Evolutionary conservation across 352 stramenopile genomes (phyloP).

Genomic region (Pythium aristosporum): DNA sequence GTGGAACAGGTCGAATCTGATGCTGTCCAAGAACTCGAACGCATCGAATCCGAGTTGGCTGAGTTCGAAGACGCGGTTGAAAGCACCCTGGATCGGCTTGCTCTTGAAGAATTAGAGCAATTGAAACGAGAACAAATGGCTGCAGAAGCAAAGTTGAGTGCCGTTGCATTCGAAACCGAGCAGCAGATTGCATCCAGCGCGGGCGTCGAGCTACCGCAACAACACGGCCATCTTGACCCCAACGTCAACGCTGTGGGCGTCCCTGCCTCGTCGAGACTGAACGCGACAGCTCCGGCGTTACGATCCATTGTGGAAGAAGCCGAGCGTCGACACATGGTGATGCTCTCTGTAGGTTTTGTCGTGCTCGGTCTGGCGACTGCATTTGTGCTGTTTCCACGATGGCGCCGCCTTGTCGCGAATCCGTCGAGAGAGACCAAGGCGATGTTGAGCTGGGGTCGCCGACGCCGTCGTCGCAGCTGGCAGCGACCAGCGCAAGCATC

Average conservation of each 20-base stretch:
- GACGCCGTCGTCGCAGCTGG: slow-evolving; percentile 16
- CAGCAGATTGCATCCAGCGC: slow-evolving; percentile 5
- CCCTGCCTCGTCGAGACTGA: neutral
- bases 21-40: neutral
- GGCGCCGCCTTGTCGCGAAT: slow-evolving; percentile 8
- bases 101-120: neutral
- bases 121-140: neutral
- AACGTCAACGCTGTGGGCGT: neutral
- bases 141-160: neutral
- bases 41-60: neutral
- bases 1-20: neutral
- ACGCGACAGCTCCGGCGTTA: neutral
- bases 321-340: slow-evolving; percentile 14
- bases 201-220: neutral
- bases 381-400: slow-evolving; percentile 16
- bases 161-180: slow-evolving; percentile 1
- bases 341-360: slow-evolving; percentile 19
- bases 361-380: slow-evolving; percentile 8
- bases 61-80: neutral
- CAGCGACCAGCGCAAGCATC: slow-evolving; percentile 6
- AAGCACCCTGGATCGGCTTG: neutral
- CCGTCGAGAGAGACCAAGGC: slow-evolving; percentile 4
- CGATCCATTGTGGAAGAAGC: slow-evolving; percentile 13
- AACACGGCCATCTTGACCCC: neutral
- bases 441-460: neutral